Base-by-base conservation (phyloP, 2,329 filamentous ascomycete genomes). In the Ophiostoma pallidulum region DNA sequence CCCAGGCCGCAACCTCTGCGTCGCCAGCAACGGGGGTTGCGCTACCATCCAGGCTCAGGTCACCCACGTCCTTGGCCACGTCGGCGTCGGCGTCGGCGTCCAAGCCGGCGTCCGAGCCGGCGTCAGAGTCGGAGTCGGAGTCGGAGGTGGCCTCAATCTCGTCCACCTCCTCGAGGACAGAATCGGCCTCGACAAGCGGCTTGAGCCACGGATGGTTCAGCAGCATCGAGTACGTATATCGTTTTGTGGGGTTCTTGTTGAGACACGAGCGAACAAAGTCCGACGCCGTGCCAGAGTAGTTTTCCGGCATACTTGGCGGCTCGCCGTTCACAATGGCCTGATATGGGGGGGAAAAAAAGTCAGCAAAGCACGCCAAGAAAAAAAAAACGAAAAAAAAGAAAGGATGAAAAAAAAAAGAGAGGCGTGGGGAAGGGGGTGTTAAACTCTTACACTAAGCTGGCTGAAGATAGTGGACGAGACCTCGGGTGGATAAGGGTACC, bases 381-480 rank as follows among this genome's bases (percentile, higher is more conserved):
- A n/a, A n/a, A n/a, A n/a, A n/a, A n/a, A 31, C 39, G 41, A 16
- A 12, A 41, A 9, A 24, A 10, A 24, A 16, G 29, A 22, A 29
- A 9, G 13, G 12, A 24, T 32, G 8, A 31, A n/a, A 13, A 7
- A 39, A 10, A 42, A 9, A 22, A 28, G 22, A 14, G 20, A 33
- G 3, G 43, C 4, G 12, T 13, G 20, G 7, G 18, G 18, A 37
- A 39, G 24, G 24, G 24, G 24, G 24, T 28, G 24, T 10, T 28
- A 28, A 28, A 28, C 5, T 28, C 90, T 81, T 75, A 97, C 92
- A 59, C 85, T 94, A 29, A 98, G 73, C 63, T 98, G 92, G 59
- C 88, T 94, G 72, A 98, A 97, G 56, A 98, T 98, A 60, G 95
- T 97, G 63, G 91, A 92, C 56, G 94, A 97, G 2, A 94, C 92